These are phyloP conservation scores for Aulographum hederae DNA, from an alignment of 2,329 filamentous ascomycete species.

Conservation along the genomic window DNA sequence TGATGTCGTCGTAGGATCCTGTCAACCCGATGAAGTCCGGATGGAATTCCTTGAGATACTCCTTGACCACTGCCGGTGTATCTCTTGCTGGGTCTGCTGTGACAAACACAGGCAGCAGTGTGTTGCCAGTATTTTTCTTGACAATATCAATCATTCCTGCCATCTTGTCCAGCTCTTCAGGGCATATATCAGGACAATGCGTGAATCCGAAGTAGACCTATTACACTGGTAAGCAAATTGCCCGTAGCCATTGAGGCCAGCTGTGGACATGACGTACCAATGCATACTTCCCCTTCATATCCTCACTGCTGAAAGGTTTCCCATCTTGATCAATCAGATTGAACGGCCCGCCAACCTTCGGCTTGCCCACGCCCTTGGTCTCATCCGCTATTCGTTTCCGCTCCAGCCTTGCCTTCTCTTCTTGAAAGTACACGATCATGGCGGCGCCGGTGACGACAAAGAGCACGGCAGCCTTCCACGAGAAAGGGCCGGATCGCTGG, in stretches of 20 bases:
- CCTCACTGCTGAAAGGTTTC: slow-evolving; percentile 54
- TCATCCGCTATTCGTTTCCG: slow-evolving; percentile 78
- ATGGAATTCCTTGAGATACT: slow-evolving; percentile 85
- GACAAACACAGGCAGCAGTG: slow-evolving; percentile 70
- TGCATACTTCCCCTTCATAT: slow-evolving; percentile 74
- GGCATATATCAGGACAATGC: slow-evolving; percentile 96
- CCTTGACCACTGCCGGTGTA: slow-evolving; percentile 64
- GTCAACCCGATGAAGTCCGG: slow-evolving; percentile 71
- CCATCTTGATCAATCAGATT: slow-evolving; percentile 68
- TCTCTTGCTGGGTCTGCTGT: slow-evolving; percentile 91
- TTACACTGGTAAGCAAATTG: not conserved
- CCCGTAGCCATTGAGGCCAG: too few species aligned
- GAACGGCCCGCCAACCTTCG: slow-evolving; percentile 84
- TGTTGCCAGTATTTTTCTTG: slow-evolving; percentile 25
- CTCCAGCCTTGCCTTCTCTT: slow-evolving; percentile 82
- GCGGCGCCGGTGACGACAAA: slow-evolving; percentile 65
- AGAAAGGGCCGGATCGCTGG: slow-evolving; percentile 42
- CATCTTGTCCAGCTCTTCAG: slow-evolving; percentile 99
- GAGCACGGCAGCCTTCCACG: slow-evolving; percentile 72
- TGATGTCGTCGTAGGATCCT: slow-evolving; percentile 84
- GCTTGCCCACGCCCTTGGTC: slow-evolving; percentile 78
- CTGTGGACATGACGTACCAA: too few species aligned
- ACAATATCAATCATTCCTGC: slow-evolving; percentile 74
- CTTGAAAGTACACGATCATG: slow-evolving; percentile 79
- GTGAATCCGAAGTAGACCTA: slow-evolving; percentile 97